A percentile compares a stretch with the other conserved stretches of the same genome.
These are phyloP conservation scores for Coemansia javaensis DNA, from an alignment of 192 early-diverging fungal genomes.

Conservation along the genomic window DNA sequence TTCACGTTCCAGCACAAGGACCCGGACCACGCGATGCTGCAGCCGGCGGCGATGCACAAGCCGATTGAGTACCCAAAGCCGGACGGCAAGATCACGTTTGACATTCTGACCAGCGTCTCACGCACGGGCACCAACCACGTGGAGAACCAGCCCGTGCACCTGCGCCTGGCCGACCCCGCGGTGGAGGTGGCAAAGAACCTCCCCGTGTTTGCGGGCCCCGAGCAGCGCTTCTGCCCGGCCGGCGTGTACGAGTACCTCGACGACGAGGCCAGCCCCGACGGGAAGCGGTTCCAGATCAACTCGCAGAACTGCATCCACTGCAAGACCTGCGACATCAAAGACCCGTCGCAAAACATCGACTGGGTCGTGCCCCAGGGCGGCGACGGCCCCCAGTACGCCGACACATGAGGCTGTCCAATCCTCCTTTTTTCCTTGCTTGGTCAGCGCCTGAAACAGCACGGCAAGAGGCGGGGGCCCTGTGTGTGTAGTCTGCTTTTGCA, in stretches of 20 bases:
- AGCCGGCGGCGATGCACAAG: constrained; percentile 64
- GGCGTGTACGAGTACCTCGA: constrained; percentile 98
- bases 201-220: constrained; percentile 86
- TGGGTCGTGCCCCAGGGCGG: constrained; percentile 94
- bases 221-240: constrained; percentile 95
- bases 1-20: constrained; percentile 89
- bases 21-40: constrained; percentile 75
- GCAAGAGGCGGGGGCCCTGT: too few species aligned
- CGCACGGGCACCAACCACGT: constrained; percentile 90
- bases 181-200: constrained; percentile 81
- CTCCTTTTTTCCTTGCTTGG: too few species aligned
- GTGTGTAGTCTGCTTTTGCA: too few species aligned
- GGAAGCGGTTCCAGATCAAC: constrained; percentile 96
- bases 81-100: constrained; percentile 91
- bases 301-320: constrained; percentile 98
- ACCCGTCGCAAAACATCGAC: constrained; percentile 97
- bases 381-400: constrained; percentile 74
- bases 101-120: constrained; percentile 88
- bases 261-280: constrained; percentile 78
- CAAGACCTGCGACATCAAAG: constrained; percentile 99
- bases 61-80: constrained; percentile 97
- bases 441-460: too few species aligned
- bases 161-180: constrained; percentile 69
- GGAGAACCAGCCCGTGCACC: constrained; percentile 92
- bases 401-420: too few species aligned